Base-by-base conservation (phyloP, 2,329 filamentous ascomycete genomes). In the Graphilbum fragrans region DNA sequence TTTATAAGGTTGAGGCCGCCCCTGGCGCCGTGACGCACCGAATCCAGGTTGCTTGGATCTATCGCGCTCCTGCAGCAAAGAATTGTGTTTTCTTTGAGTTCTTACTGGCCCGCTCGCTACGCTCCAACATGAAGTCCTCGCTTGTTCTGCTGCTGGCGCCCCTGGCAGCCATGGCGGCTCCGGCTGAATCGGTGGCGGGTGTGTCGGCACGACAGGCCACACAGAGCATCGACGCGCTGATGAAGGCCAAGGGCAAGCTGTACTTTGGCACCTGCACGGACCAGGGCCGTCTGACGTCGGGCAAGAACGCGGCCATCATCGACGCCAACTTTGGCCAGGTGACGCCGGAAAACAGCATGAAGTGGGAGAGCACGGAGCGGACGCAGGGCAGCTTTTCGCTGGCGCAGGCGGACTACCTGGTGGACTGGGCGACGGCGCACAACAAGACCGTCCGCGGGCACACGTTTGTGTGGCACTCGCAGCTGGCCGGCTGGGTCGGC, bases 291-390 rank as follows among this genome's bases (percentile, higher is more conserved):
- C 66, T 82, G 4, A 61, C 54, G 27, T 54, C 61, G 10, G 65
- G 61, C 41, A 62, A 67, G 48, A 73, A 69, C 44, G 65, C 66
- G n/a, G 64, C 65, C 44, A 66, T 80, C 52, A 73, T 82, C 56
- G 66, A 69, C 47, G 61, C 64, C 41, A 63, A 80, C 56, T 82
- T 82, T 47, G 77, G 77, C 18, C 70, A 76, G 55, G 63, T 83
- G 19, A 81, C 78, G 0, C 69, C 72, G 2, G 80, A 83, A 63
- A 82, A 84, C 65, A 74, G 66, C 53, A 79, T 81, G 71, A 82
- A 83, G 60, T 83, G 77, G 77, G 74, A 80, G 49, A 60, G 69
- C 27, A 65, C 65, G 17, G 63, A 80, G 56, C 52, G 51, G n/a
- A 53, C 54, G 22, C 61, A 64, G 45, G 67, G 66, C 45, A 53